Evolutionary conservation across 2,329 filamentous ascomycete genomes (phyloP).

Genomic region (Fusarium sp.): DNA sequence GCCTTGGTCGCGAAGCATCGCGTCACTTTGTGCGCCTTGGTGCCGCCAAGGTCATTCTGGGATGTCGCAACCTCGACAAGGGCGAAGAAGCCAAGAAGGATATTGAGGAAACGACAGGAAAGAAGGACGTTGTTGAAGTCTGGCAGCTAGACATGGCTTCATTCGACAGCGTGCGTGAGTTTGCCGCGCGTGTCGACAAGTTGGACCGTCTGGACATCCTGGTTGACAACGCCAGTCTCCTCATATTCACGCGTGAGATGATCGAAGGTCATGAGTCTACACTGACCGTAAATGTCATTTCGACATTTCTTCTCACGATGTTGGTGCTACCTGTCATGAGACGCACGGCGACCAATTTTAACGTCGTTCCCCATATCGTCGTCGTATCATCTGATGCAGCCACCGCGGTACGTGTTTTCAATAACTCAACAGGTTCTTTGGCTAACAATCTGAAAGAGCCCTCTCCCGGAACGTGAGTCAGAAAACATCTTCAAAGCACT

Average conservation of each 20-base stretch:
- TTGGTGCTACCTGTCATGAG: conserved; percentile 57
- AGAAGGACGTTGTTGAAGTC: conserved; percentile 50
- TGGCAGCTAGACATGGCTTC: conserved; percentile 59
- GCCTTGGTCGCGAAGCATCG: conserved; percentile 57
- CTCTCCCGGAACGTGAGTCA: conserved; percentile 49
- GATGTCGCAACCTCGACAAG: conserved; percentile 53
- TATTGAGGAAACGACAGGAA: conserved; percentile 48
- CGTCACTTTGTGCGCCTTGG: conserved; percentile 55
- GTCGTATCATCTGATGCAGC: conserved; percentile 54
- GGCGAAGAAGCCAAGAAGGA: conserved; percentile 55
- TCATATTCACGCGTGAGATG: conserved; percentile 28
- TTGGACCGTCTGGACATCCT: conserved; percentile 58
- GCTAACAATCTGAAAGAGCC: conserved; percentile 37
- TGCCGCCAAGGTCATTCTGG: conserved; percentile 57
- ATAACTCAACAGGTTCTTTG: background rate
- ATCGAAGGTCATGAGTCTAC: conserved; percentile 56
- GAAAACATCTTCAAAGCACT: conserved; percentile 51
- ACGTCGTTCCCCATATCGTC: conserved; percentile 51
- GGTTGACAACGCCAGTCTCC: conserved; percentile 54
- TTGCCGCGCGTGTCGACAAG: conserved; percentile 46
- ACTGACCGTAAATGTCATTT: conserved; percentile 61
- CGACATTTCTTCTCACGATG: conserved; percentile 58
- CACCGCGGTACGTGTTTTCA: conserved; percentile 21
- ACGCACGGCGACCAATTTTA: conserved; percentile 48
- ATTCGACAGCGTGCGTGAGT: conserved; percentile 51